Percentiles rank a stretch among this genome's conserved stretches.
Evolutionary conservation across 176 grass and related monocot species (phyloP).

Genomic region (Dendrocalamus sinicus): DNA sequence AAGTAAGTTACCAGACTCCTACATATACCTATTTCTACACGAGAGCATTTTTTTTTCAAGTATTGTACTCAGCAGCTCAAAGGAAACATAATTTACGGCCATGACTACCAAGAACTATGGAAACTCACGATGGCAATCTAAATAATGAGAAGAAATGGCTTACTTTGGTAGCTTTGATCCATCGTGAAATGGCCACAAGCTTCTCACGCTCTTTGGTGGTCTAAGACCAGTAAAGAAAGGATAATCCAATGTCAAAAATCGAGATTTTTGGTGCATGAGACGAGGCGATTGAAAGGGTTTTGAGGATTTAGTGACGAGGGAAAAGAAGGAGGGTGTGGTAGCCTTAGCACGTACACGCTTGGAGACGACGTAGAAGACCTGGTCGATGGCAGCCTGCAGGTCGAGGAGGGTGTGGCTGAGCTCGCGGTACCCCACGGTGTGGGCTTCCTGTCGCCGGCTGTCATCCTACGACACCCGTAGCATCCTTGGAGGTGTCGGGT

Average conservation of each 20-base stretch:
- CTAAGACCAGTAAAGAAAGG: slow-evolving; percentile 27
- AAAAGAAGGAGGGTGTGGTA: neutral
- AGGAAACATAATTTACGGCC: neutral
- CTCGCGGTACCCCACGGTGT: slow-evolving; percentile 59
- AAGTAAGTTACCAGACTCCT: neutral
- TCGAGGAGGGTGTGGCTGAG: slow-evolving; percentile 66
- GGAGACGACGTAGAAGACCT: slow-evolving; percentile 60
- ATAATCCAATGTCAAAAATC: neutral
- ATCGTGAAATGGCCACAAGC: slow-evolving; percentile 59
- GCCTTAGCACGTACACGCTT: slow-evolving; percentile 33
- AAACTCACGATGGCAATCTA: neutral
- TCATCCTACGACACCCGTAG: slow-evolving; percentile 72
- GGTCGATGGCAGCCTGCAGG: slow-evolving; percentile 60
- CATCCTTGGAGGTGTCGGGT: slow-evolving; percentile 25
- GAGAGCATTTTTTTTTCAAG: neutral
- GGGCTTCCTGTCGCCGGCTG: slow-evolving; percentile 49
- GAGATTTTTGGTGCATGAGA: neutral
- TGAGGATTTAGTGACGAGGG: neutral
- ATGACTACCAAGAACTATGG: neutral
- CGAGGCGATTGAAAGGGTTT: no score
- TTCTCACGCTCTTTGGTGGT: slow-evolving; percentile 56
- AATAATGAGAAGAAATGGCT: neutral
- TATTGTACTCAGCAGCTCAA: neutral
- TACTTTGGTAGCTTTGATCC: slow-evolving; percentile 71
- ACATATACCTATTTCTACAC: neutral